phyloP scores from a whole-genome alignment of 106 monocot species.

The Dendrobium huoshanense region DNA sequence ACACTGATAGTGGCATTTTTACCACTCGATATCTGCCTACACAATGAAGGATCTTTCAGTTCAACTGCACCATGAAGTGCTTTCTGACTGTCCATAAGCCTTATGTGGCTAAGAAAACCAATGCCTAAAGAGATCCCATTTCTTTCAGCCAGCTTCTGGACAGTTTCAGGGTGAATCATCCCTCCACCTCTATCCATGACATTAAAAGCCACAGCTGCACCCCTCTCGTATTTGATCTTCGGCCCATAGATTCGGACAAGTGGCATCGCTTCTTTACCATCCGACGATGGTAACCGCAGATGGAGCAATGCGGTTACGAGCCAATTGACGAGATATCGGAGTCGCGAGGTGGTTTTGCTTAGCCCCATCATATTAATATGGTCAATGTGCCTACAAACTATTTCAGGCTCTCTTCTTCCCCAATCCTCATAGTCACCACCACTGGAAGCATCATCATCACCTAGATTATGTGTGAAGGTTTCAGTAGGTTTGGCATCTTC shows the following conservation, averaged over 20 bases:
- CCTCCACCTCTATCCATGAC: constrained; percentile 32
- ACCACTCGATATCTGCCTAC: constrained; percentile 27
- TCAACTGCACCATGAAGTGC: constrained; percentile 29
- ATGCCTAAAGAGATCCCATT: constrained; percentile 70
- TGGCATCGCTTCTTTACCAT: constrained; percentile 24
- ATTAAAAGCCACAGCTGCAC: constrained; percentile 82
- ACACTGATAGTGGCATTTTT: constrained; percentile 41
- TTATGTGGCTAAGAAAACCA: constrained; percentile 77
- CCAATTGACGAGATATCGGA: constrained; percentile 81
- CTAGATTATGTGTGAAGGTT: constrained; percentile 20
- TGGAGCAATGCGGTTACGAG: constrained; percentile 76
- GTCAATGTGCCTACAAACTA: constrained; percentile 73
- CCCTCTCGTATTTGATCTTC: constrained; percentile 86
- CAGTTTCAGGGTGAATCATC: constrained; percentile 53
- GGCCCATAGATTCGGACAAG: constrained; percentile 78
- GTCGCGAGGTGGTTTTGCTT: constrained; percentile 70
- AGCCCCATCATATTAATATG: constrained; percentile 82
- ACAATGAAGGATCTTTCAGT: constrained; percentile 21
- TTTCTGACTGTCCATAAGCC: constrained; percentile 38
- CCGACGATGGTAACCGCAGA: constrained; percentile 38
- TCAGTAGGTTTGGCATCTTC: constrained; percentile 36
- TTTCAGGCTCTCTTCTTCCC: constrained; percentile 68
- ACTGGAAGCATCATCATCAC: background rate
- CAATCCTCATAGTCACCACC: constrained; percentile 41
- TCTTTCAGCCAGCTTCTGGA: constrained; percentile 74